Base-by-base conservation (phyloP, 2,329 filamentous ascomycete species). In the Arthrobotrys conoides region DNA sequence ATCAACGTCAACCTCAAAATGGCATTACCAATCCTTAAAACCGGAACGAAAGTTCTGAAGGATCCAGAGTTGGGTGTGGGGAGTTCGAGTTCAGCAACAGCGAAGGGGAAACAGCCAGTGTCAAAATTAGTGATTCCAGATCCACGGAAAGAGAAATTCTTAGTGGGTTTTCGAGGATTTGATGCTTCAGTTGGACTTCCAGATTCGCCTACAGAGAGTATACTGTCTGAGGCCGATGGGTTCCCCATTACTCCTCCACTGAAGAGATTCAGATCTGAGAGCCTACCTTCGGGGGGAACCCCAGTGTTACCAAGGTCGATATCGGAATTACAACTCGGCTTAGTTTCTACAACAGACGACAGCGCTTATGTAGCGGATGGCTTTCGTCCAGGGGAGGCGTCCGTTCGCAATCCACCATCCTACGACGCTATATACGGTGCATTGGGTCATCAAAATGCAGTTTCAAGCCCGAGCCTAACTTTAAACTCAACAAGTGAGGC, bases 1-100 rank as follows among this genome's bases (percentile, higher is more conserved):
- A 70, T 51, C 24, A 71, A 77, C 66, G 68, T 77, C 51, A 77
- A 77, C 30, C 59, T 77, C 67, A 77, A 77, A 55, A 77, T 77
- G 73, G 61, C 70, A 30, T 64, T 71, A 30, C 73, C 73, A 49
- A 63, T 49, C 18, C 49, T 61, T 16, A 64, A 59, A 48, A 33
- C 48, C 16, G 64, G 64, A n/a, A 20, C 36, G 33, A 69, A 68
- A 36, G 18, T 38, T 0, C 18, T 63, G 18, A 71, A 55, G 63
- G 38, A 71, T 65, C n/a, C 49, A 30, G 67, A 67, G 18, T 18
- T 36, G 20, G 63, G 4, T 12, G n/a, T 22, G 12, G 66, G 38
- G n/a, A 48, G 55, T 30, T 67, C 61, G 27, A 71, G 20, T 6
- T 51, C 48, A 24, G 48, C 49, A 12, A 38, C 67, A 10, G 46